These are phyloP conservation scores for Termitomyces sp. DNA, from an alignment of 768 basidiomycete species.

Conservation along the genomic window DNA sequence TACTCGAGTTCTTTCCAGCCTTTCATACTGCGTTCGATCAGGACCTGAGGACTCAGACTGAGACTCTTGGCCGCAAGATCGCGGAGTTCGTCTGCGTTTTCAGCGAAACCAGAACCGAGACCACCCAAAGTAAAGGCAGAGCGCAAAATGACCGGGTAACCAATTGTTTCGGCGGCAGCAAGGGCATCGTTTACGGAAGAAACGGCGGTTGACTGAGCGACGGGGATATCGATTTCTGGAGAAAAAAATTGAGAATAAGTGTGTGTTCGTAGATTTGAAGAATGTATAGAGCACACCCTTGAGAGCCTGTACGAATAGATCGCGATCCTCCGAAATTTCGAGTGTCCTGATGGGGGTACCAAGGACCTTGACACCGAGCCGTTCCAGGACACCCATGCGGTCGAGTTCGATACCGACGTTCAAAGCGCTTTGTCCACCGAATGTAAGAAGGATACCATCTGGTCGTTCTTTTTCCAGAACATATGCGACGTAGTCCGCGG, in stretches of 20 bases:
- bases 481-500: conserved; percentile 96
- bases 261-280: conserved; percentile 1
- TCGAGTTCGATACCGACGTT: conserved; percentile 97
- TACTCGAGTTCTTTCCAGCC: conserved; percentile 99
- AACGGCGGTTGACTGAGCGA: conserved; percentile 92
- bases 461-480: conserved; percentile 98
- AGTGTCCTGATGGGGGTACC: conserved; percentile 94
- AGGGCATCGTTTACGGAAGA: conserved; percentile 94
- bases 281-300: conserved; percentile 57
- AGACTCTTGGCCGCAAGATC: conserved; percentile 92
- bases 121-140: conserved; percentile 97
- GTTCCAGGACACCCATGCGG: conserved; percentile 92
- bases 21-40: conserved; percentile 97
- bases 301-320: conserved; percentile 92
- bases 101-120: conserved; percentile 96
- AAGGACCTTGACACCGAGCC: conserved; percentile 87
- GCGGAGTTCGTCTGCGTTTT: conserved; percentile 89
- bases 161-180: conserved; percentile 83
- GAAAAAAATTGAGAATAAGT: conserved; percentile 1
- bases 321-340: conserved; percentile 95
- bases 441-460: conserved; percentile 94
- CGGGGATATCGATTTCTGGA: conserved; percentile 93
- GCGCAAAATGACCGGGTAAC: conserved; percentile 96
- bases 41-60: conserved; percentile 87
- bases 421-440: conserved; percentile 96